phyloP scores from a whole-genome alignment of 2,329 filamentous ascomycete species.

The Fusarium sp. region DNA sequence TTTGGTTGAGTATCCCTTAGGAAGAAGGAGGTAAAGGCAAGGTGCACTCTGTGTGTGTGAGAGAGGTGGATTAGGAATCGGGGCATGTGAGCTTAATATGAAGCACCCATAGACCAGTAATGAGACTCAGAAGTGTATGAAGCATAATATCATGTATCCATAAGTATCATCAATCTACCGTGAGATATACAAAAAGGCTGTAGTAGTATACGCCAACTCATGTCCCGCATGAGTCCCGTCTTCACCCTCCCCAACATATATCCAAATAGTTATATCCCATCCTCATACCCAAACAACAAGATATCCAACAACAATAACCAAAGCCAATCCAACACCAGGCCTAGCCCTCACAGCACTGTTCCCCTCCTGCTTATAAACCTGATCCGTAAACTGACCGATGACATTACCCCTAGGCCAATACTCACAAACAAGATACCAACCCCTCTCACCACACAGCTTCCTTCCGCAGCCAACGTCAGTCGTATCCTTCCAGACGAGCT shows the following conservation, averaged over 20 bases:
- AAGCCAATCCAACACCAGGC: constrained; percentile 24
- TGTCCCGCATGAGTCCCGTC: constrained; percentile 27
- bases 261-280: background rate
- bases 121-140: background rate
- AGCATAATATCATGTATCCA: constrained; percentile 10
- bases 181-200: constrained; percentile 12
- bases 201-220: constrained; percentile 7
- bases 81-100: background rate
- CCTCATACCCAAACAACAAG: constrained; percentile 18
- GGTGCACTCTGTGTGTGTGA: background rate
- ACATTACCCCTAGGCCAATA: constrained; percentile 78
- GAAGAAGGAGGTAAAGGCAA: background rate
- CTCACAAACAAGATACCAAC: constrained; percentile 78
- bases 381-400: constrained; percentile 60
- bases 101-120: background rate
- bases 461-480: constrained; percentile 68
- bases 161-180: constrained; percentile 6
- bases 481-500: constrained; percentile 77
- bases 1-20: background rate
- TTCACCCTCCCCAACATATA: background rate
- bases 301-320: constrained; percentile 32
- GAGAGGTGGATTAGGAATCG: background rate
- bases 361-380: constrained; percentile 45
- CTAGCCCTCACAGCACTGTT: constrained; percentile 21
- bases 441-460: constrained; percentile 58